These are phyloP conservation scores for Trypanosomatidae sp. DNA, from an alignment of 208 protist species.

Conservation along the genomic window DNA sequence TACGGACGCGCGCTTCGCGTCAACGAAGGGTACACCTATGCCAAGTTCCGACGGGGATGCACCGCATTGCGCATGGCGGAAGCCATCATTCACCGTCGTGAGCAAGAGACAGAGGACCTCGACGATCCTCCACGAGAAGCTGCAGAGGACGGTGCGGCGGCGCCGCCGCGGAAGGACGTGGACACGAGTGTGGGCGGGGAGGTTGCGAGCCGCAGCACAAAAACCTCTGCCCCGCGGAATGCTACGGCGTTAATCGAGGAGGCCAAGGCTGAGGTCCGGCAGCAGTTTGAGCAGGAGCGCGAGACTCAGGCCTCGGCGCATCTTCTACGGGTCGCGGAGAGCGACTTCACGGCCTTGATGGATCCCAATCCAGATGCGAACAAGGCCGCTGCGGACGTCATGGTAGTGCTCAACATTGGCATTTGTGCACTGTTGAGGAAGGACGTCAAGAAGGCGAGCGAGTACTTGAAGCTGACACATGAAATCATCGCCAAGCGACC, in stretches of 20 bases:
- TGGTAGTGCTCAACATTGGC: constrained; percentile 68
- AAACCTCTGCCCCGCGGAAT: too few species aligned
- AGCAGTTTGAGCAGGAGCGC: constrained; percentile 31
- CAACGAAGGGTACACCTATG: constrained; percentile 79
- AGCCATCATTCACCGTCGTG: constrained; percentile 15
- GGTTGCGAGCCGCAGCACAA: too few species aligned
- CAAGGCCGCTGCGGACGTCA: constrained; percentile 35
- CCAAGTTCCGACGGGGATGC: constrained; percentile 77
- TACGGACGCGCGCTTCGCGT: constrained; percentile 72
- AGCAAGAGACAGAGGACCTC: not conserved
- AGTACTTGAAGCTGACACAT: constrained; percentile 56
- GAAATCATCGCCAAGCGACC: constrained; percentile 66
- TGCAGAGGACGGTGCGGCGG: too few species aligned
- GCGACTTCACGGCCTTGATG: constrained; percentile 51
- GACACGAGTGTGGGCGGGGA: too few species aligned
- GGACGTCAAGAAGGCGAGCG: constrained; percentile 58
- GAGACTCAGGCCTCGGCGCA: constrained; percentile 3
- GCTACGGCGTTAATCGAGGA: too few species aligned
- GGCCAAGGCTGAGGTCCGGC: constrained; percentile 40
- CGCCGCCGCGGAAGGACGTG: too few species aligned
- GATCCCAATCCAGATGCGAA: constrained; percentile 25
- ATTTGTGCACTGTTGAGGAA: constrained; percentile 64
- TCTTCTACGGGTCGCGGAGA: constrained; percentile 31
- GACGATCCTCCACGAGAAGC: too few species aligned
- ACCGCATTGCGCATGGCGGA: constrained; percentile 57